These are phyloP conservation scores for Camellia oleifera DNA, from an alignment of 179 eudicot genomes.

Conservation along the genomic window DNA sequence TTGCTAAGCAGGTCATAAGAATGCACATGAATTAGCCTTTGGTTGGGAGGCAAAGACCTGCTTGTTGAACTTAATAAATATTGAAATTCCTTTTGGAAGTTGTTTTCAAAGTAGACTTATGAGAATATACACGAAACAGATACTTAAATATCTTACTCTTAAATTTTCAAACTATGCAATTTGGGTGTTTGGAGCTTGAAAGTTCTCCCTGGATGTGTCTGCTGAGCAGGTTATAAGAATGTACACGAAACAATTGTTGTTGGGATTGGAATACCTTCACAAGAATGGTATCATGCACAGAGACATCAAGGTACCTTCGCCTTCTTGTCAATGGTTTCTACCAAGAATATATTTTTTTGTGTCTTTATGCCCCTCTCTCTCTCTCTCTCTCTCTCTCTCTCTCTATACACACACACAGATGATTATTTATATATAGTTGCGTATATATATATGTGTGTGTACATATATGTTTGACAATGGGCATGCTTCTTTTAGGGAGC, in stretches of 20 bases:
- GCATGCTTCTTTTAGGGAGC: slow-evolving; percentile 57
- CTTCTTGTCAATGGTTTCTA: too few relatives aligned
- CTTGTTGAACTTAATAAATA: background rate
- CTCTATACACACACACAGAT: too few relatives aligned
- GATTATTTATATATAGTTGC: background rate
- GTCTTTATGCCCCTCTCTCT: background rate
- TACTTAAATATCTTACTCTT: too few relatives aligned
- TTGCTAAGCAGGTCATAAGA: background rate
- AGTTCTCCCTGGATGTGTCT: background rate
- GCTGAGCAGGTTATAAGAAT: slow-evolving; percentile 63
- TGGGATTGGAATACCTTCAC: slow-evolving; percentile 79
- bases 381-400: background rate
- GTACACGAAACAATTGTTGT: slow-evolving; percentile 73
- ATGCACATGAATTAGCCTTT: slow-evolving; percentile 2
- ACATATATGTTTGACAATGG: background rate
- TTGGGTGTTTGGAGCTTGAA: background rate
- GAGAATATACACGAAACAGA: background rate
- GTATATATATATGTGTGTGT: too few relatives aligned
- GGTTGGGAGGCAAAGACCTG: background rate
- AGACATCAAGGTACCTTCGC: slow-evolving; percentile 64
- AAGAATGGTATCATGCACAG: slow-evolving; percentile 85
- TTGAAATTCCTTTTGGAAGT: background rate
- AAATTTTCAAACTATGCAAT: background rate
- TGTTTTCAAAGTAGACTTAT: background rate
- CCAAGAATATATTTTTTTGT: too few relatives aligned